phyloP scores from a whole-genome alignment of 192 early-diverging fungal genomes.

The Obelidium mucronatum region DNA sequence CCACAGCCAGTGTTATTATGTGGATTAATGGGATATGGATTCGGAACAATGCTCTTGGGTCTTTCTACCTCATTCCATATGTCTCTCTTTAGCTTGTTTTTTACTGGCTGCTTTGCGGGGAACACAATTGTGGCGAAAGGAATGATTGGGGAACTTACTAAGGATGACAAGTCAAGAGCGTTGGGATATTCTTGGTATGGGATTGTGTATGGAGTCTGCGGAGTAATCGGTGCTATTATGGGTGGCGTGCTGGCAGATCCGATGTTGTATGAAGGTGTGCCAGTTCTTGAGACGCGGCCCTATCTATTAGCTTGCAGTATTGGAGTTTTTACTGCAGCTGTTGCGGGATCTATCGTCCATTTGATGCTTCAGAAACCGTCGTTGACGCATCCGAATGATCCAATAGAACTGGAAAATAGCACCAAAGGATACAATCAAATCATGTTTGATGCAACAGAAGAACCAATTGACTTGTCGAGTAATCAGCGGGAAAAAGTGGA shows the following conservation, averaged over 20 bases:
- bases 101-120: conserved; percentile 49
- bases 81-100: conserved; percentile 31
- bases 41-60: conserved; percentile 47
- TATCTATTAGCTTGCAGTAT: conserved; percentile 21
- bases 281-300: conserved; percentile 19
- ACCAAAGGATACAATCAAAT: conserved; percentile 1
- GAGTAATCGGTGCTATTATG: conserved; percentile 43
- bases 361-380: conserved; percentile 1
- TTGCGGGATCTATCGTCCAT: not conserved
- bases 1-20: conserved; percentile 39
- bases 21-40: conserved; percentile 45
- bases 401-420: too few relatives aligned
- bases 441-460: conserved; percentile 5
- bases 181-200: conserved; percentile 51
- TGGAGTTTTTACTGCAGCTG: conserved; percentile 7
- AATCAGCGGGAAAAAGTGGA: not conserved
- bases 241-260: conserved; percentile 50
- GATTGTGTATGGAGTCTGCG: conserved; percentile 45
- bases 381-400: not conserved
- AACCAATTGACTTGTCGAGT: not conserved
- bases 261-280: conserved; percentile 24
- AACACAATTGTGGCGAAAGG: conserved; percentile 50
- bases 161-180: conserved; percentile 42
- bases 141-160: conserved; percentile 51
- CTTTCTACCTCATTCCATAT: conserved; percentile 40